phyloP scores from a whole-genome alignment of 805 yeast species.

The Huiozyma sinensis region DNA sequence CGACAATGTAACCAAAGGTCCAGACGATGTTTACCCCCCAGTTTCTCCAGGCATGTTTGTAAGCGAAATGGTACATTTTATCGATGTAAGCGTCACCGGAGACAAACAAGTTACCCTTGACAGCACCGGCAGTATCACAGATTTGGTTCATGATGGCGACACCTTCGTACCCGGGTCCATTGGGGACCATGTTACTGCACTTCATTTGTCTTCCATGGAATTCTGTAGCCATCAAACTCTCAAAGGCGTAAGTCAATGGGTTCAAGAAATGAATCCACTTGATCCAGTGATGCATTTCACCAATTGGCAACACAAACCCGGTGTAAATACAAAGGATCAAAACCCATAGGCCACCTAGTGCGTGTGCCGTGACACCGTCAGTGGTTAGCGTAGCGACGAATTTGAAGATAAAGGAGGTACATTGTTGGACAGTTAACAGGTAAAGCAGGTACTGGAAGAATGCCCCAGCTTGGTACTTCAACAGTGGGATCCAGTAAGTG shows the following conservation, averaged over 20 bases:
- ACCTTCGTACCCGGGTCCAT: constrained; percentile 43
- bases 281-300: constrained; percentile 50
- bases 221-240: constrained; percentile 46
- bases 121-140: constrained; percentile 46
- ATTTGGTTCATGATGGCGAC: constrained; percentile 32
- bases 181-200: constrained; percentile 42
- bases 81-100: constrained; percentile 41
- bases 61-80: constrained; percentile 31
- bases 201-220: constrained; percentile 42
- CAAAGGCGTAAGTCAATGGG: constrained; percentile 41
- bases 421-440: constrained; percentile 36
- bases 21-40: constrained; percentile 46
- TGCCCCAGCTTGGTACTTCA: constrained; percentile 43
- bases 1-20: constrained; percentile 30
- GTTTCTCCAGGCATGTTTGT: constrained; percentile 48
- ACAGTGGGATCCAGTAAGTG: constrained; percentile 43
- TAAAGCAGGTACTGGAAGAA: constrained; percentile 42
- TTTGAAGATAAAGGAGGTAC: constrained; percentile 44
- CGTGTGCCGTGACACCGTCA: constrained; percentile 46
- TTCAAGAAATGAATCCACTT: constrained; percentile 44
- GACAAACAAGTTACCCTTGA: constrained; percentile 35
- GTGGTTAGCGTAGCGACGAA: constrained; percentile 42
- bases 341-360: constrained; percentile 43
- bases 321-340: constrained; percentile 49
- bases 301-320: constrained; percentile 38